Evolutionary conservation across 129 eudicot species (phyloP).

Genomic region (Escallonia rubra): DNA sequence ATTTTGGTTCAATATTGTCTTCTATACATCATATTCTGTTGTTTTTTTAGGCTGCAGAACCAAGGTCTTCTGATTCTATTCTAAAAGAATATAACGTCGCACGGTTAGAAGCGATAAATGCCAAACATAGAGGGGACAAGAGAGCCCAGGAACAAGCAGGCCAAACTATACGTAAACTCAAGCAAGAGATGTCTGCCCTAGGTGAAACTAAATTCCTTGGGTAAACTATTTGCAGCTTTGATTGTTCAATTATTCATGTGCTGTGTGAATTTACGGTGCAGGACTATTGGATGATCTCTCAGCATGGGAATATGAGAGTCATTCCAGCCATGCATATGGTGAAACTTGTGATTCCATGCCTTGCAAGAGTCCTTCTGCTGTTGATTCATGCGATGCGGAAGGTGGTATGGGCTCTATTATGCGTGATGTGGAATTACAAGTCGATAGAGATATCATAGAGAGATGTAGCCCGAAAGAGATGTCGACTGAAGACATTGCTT

Average conservation of each 20-base stretch:
- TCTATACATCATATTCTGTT: no score
- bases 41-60: constrained; percentile 34
- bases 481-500: constrained; percentile 20
- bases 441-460: constrained; percentile 15
- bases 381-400: constrained; percentile 19
- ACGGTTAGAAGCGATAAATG: constrained; percentile 64
- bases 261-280: constrained; percentile 25
- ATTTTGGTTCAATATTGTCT: not conserved
- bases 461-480: constrained; percentile 16
- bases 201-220: constrained; percentile 35
- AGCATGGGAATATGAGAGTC: constrained; percentile 51
- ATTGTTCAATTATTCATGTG: constrained; percentile 5
- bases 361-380: constrained; percentile 22
- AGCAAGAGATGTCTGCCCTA: constrained; percentile 87
- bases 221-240: not conserved
- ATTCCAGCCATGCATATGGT: constrained; percentile 22
- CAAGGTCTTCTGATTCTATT: constrained; percentile 60
- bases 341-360: constrained; percentile 24
- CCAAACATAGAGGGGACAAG: constrained; percentile 78
- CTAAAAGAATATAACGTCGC: constrained; percentile 76
- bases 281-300: constrained; percentile 69
- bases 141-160: constrained; percentile 81
- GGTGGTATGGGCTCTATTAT: constrained; percentile 18
- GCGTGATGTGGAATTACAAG: constrained; percentile 19
- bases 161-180: constrained; percentile 69